These are phyloP conservation scores for Chrysosphaeria jannelii DNA, from an alignment of 2,329 filamentous ascomycete genomes.

Conservation along the genomic window DNA sequence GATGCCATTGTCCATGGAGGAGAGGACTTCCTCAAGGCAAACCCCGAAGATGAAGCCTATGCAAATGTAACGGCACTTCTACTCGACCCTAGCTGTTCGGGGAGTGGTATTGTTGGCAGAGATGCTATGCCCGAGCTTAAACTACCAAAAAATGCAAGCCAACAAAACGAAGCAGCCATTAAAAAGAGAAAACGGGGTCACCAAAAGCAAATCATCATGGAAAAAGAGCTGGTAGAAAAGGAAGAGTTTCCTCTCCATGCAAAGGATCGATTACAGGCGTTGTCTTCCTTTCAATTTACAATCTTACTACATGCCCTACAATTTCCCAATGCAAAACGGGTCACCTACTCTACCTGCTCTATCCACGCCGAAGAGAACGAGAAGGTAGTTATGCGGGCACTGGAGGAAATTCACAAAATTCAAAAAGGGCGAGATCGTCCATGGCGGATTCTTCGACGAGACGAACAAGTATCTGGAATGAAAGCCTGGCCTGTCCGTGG, in stretches of 20 bases:
- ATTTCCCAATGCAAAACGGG: conserved; percentile 43
- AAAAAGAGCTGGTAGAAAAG: too few species aligned
- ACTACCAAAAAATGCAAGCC: conserved; percentile 23
- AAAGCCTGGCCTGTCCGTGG: conserved; percentile 42
- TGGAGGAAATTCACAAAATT: conserved; percentile 24
- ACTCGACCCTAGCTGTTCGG: conserved; percentile 82
- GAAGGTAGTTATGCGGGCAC: conserved; percentile 40
- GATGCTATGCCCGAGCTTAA: conserved; percentile 45
- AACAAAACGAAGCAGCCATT: too few species aligned
- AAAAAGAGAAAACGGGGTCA: conserved; percentile 15
- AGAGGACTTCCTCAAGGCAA: conserved; percentile 54
- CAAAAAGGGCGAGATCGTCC: conserved; percentile 12
- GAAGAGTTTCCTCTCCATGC: conserved; percentile 24
- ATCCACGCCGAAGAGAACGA: conserved; percentile 75
- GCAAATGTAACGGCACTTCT: conserved; percentile 49
- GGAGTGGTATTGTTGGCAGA: conserved; percentile 74
- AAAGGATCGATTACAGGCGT: conserved; percentile 32
- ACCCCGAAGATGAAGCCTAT: conserved; percentile 31
- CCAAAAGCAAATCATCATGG: background rate
- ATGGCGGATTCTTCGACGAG: conserved; percentile 53
- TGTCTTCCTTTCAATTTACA: conserved; percentile 56
- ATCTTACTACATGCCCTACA: conserved; percentile 59
- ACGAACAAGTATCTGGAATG: conserved; percentile 50
- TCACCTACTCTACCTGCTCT: conserved; percentile 89
- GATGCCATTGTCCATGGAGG: conserved; percentile 18